Conservation (phyloP, 202 grass and related monocot genomes). For the Schoenoplectus tabernaemontani region DNA sequence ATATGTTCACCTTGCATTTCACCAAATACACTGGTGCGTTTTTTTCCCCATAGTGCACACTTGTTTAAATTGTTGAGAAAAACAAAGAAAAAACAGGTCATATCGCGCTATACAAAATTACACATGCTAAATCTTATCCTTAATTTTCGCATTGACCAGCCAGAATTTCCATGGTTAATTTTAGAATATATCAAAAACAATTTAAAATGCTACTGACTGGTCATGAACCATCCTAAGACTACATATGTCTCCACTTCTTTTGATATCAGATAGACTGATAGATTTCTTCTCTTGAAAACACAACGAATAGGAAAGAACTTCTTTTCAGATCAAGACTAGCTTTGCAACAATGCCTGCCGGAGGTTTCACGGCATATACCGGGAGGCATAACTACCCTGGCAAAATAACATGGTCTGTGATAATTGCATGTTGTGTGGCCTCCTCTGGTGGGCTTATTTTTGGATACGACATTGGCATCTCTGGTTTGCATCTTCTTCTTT, state of each 20-base stretch:
- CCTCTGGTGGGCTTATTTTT: constrained; percentile 83
- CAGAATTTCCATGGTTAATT: constrained; percentile 5
- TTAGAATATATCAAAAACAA: not conserved
- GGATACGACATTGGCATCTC: constrained; percentile 95
- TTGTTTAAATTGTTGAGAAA: not conserved
- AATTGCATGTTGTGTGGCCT: constrained; percentile 52
- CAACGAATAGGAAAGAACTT: not conserved
- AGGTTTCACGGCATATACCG: constrained; percentile 12
- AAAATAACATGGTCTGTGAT: constrained; percentile 49
- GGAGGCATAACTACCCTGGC: constrained; percentile 39
- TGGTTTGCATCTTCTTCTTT: constrained; percentile 25
- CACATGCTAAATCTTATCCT: not conserved
- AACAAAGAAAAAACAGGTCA: constrained; percentile 11
- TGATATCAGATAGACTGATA: not conserved
- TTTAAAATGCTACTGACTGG: not conserved
- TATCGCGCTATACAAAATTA: not conserved
- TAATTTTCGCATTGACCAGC: not conserved
- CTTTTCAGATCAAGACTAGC: not conserved
- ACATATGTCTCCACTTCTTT: not conserved
- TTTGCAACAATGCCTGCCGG: constrained; percentile 27
- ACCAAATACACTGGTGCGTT: not conserved
- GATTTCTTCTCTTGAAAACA: constrained; percentile 9
- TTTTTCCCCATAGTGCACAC: not conserved
- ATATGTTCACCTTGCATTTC: not conserved
- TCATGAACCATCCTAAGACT: not conserved